phyloP scores from a whole-genome alignment of 1,284 basidiomycete species.

The Somion occarium region DNA sequence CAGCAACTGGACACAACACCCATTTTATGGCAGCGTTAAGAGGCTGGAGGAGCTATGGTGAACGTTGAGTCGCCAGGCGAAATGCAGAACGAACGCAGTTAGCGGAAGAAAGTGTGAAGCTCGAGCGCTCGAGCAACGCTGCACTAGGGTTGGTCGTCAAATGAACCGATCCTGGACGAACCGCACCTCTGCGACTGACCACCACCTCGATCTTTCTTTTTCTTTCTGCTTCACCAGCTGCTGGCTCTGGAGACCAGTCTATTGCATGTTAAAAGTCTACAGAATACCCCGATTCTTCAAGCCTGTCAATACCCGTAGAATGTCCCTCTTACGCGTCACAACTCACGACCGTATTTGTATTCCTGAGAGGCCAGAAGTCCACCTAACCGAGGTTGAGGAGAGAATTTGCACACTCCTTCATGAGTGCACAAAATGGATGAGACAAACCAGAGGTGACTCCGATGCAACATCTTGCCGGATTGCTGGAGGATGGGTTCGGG shows the following conservation, averaged over 20 bases:
- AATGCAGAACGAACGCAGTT: constrained; percentile 1
- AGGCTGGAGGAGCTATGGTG: constrained; percentile 18
- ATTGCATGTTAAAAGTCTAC: too few species aligned
- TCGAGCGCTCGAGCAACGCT: not conserved
- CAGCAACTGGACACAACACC: constrained; percentile 68
- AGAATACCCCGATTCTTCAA: not conserved
- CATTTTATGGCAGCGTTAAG: constrained; percentile 28
- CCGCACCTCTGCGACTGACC: not conserved
- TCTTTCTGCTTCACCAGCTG: too few species aligned
- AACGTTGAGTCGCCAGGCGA: constrained; percentile 17
- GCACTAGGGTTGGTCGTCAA: not conserved
- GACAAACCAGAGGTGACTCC: constrained; percentile 40
- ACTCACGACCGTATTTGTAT: constrained; percentile 13
- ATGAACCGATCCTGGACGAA: not conserved
- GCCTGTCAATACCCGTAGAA: not conserved
- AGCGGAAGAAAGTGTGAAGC: not conserved
- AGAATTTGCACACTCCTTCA: constrained; percentile 63
- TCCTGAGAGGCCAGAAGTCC: constrained; percentile 30
- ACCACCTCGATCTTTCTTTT: not conserved
- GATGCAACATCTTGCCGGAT: constrained; percentile 71
- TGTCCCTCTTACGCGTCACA: constrained; percentile 12
- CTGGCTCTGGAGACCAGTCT: too few species aligned
- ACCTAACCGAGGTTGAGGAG: constrained; percentile 53
- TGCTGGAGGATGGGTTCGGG: constrained; percentile 95
- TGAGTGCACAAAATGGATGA: constrained; percentile 56